Base-by-base conservation (phyloP, 352 stramenopile genomes). In the Pythium apleroticum region DNA sequence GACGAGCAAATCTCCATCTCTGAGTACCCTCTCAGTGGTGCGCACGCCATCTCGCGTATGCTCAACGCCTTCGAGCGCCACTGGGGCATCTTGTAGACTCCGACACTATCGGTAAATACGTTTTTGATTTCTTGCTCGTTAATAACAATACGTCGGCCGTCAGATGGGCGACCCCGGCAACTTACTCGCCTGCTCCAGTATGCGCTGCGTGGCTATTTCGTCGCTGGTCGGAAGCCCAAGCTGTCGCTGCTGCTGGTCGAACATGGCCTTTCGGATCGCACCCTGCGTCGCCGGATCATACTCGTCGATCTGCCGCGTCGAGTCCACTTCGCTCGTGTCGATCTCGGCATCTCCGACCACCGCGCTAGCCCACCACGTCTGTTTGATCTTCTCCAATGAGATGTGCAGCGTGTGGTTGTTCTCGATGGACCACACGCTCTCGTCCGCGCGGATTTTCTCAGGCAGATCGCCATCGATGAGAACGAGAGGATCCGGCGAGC, bases 181-280 rank as follows among this genome's bases (percentile, higher is more conserved):
- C 12, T 55, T 54, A 72, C 98, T 98, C 31, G 98, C 98, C 53
- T 96, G 93, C 46, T 98, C 80, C 35, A 99, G 67, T 25, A 98
- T 90, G 41, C 97, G 81, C 67, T 98, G 76, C 67, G 98, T 97
- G 15, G 76, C 69, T 71, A 97, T 67, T 61, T 98, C 93, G 46
- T 98, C 97, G 35, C 87, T 90, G 2, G 95, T 97, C n/a, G 96
- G 86, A 20, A 90, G 72, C 9, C 95, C 93, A 63, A 93, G 71
- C 10, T 97, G 93, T 69, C 98, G 96, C 74, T 99, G 96, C 41
- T 91, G 81, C 73, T 98, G 89, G 60, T 97, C 86, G 58, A 93
- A 93, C 57, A 99, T 98, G 83, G 99, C 98, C 71, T 99, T 99
- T 70, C 99, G 96, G 48, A 99, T 98, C 10, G 97, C 98, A 39